Base-by-base conservation (phyloP, 371 early-diverging fungal genomes). In the Paraphysoderma sedebokerense region DNA sequence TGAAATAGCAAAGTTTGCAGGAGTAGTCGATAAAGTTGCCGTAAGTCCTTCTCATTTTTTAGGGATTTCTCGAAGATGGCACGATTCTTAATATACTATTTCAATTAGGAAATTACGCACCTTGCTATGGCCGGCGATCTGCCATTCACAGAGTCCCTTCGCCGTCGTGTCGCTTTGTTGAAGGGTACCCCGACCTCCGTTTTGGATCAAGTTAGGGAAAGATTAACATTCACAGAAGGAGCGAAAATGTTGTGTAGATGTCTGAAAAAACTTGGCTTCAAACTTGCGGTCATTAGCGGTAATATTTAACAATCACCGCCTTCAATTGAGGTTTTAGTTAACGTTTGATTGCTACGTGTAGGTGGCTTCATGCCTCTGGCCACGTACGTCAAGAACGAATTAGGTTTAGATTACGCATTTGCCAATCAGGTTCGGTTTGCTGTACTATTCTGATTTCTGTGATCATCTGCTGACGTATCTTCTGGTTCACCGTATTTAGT, bases 111-210 rank as follows among this genome's bases (percentile, higher is more conserved):
- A 48, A 93, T 96, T 50, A 96, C 97, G 4, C 88, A 91, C 59
- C 65, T 77, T n/a, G 97, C 97, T 0, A 90, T 90, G 89, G 81
- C 80, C 53, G 98, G 98, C 23, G 87, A 90, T 56, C 80, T 95
- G 46, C 93, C 91, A 49, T 97, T 97, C 53, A 86, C 82, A 47
- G 88, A 90, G 61, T 89, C 92, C 0, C 67, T 97, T 36, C 70
- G 72, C 36, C 73, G 81, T 19, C 81, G 98, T 31, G 96, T 97
- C 0, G 76, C 76, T 0, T 63, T 95, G 22, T 69, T 97, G 38
- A 76, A 79, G 53, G 92, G 87, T n/a, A 79, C 84, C 1, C 84
- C 88, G n/a, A 77, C 77, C 2, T 48, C 55, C 6, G 83, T 89
- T 0, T 58, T 95, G 15, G 82, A 89, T 15, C 61, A 65, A 5